Conservation (phyloP, 1,284 basidiomycete species). For the Chondrostereum purpureum region DNA sequence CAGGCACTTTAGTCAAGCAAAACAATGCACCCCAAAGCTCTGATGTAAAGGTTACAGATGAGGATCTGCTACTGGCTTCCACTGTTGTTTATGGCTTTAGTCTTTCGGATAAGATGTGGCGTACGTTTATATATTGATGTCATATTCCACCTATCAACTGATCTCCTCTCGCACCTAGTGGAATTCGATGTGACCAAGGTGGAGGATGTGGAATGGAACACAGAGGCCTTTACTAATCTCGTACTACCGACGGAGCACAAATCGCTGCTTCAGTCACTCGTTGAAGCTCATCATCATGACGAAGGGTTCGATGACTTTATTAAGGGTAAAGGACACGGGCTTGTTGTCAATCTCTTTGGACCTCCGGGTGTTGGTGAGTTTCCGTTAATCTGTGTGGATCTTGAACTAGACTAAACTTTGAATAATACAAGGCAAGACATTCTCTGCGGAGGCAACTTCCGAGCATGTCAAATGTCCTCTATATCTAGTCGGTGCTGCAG, state of each 20-base stretch:
- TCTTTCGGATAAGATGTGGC: not conserved
- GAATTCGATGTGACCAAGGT: slow-evolving; percentile 28
- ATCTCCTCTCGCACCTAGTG: slow-evolving; percentile 21
- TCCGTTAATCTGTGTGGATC: not conserved
- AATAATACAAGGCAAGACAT: slow-evolving; percentile 33
- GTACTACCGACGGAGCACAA: slow-evolving; percentile 28
- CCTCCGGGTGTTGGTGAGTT: not conserved
- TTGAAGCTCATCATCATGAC: slow-evolving; percentile 27
- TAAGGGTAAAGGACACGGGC: slow-evolving; percentile 33
- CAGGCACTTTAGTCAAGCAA: slow-evolving; percentile 40
- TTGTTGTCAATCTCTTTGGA: slow-evolving; percentile 32
- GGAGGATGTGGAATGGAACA: slow-evolving; percentile 28
- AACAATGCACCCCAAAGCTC: too few relatives aligned
- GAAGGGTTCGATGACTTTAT: slow-evolving; percentile 30
- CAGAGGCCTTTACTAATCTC: slow-evolving; percentile 29
- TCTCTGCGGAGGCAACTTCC: slow-evolving; percentile 10
- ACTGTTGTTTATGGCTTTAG: slow-evolving; percentile 1
- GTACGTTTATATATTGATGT: not conserved
- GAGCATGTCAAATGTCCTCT: slow-evolving; percentile 28
- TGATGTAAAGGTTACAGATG: too few relatives aligned
- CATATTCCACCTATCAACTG: not conserved
- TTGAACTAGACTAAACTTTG: slow-evolving; percentile 10
- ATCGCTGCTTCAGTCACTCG: slow-evolving; percentile 27
- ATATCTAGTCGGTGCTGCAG: slow-evolving; percentile 31
- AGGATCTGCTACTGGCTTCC: not conserved